Evolutionary conservation across 2,329 filamentous ascomycete species (phyloP).

Genomic region (Akanthomyces dipterigenus): DNA sequence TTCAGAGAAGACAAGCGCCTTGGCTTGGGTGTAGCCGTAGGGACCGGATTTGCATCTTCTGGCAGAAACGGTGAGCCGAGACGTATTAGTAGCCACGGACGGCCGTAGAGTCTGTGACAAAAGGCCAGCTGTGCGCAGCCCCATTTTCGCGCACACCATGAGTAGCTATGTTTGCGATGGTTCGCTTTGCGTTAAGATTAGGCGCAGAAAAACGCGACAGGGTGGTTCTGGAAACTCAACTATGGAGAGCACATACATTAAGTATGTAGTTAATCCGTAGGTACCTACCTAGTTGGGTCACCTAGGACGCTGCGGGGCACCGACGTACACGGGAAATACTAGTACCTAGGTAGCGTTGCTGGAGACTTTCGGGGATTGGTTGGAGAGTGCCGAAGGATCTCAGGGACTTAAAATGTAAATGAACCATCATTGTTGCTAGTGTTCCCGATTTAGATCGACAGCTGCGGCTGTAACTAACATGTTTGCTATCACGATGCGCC

Average conservation of each 20-base stretch:
- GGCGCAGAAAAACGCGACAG: neutral
- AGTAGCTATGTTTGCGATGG: neutral
- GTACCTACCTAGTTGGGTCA: neutral
- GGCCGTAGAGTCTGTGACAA: neutral
- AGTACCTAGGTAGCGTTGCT: no score
- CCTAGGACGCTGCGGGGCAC: constrained; percentile 8
- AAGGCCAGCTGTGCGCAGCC: neutral
- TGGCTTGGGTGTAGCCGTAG: constrained; percentile 79
- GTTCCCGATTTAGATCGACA: no score
- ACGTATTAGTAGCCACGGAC: constrained; percentile 7
- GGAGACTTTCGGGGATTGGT: neutral
- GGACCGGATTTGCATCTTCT: constrained; percentile 50
- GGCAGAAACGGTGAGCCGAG: constrained; percentile 16
- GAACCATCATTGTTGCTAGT: no score
- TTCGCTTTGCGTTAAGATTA: neutral
- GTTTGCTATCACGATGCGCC: no score
- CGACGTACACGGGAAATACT: no score
- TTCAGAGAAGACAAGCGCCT: constrained; percentile 69
- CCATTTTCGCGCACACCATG: neutral
- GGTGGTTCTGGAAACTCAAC: neutral
- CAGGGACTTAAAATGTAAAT: neutral
- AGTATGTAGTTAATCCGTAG: no score
- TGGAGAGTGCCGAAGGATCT: neutral
- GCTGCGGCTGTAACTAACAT: no score
- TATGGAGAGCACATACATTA: neutral